phyloP scores from a whole-genome alignment of 2,329 filamentous ascomycete species.

The Cordyceps militaris region DNA sequence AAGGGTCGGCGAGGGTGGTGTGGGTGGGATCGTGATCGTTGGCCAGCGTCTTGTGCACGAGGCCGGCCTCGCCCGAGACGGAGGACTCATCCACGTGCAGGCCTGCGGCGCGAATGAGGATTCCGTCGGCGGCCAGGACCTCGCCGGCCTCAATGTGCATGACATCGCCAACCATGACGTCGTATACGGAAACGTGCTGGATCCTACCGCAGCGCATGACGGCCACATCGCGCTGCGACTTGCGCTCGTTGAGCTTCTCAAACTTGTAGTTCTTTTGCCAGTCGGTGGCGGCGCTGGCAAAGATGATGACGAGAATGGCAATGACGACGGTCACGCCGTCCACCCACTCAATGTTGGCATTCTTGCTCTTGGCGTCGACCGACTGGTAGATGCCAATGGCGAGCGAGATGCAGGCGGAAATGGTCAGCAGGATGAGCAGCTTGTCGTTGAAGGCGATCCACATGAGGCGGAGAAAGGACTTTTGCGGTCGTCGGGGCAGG shows the following conservation, averaged over 20 bases:
- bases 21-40: constrained; percentile 54
- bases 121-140: constrained; percentile 64
- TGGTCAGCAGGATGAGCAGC: constrained; percentile 63
- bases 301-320: constrained; percentile 67
- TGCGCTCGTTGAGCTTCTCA: constrained; percentile 72
- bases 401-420: constrained; percentile 66
- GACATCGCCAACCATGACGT: constrained; percentile 67
- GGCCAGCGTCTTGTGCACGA: constrained; percentile 56
- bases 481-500: constrained; percentile 53
- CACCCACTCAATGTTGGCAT: constrained; percentile 66
- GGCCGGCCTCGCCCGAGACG: constrained; percentile 55
- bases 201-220: constrained; percentile 68
- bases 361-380: constrained; percentile 43
- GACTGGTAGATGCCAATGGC: constrained; percentile 70
- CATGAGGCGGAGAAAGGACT: constrained; percentile 57
- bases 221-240: constrained; percentile 67
- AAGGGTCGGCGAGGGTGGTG: constrained; percentile 55
- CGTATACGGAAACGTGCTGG: constrained; percentile 61
- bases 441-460: constrained; percentile 84
- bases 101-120: constrained; percentile 60
- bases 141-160: constrained; percentile 68
- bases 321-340: constrained; percentile 75
- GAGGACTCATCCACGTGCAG: constrained; percentile 59
- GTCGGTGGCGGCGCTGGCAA: constrained; percentile 72
- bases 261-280: constrained; percentile 79